These are phyloP conservation scores for Murraya koenigii DNA, from an alignment of 345 rosid species.

Conservation along the genomic window DNA sequence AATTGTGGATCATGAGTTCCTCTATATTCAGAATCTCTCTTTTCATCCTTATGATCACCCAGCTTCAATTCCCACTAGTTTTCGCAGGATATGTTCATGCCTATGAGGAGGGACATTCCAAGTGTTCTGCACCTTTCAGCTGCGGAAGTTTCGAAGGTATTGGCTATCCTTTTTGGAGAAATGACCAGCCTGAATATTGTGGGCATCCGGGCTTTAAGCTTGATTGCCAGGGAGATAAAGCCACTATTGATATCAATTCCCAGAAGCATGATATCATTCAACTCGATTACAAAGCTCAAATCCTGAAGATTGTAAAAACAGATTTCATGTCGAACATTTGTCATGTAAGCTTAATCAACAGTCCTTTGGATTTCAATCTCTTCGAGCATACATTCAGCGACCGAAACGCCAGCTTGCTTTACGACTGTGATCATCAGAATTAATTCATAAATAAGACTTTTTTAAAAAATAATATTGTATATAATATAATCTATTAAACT, in stretches of 20 bases:
- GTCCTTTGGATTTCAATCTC: background rate
- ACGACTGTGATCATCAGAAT: background rate
- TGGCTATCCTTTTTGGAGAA: conserved; percentile 22
- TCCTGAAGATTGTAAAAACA: conserved; percentile 12
- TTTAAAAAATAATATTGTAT: too few relatives aligned
- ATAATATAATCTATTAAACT: too few relatives aligned
- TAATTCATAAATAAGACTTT: too few relatives aligned
- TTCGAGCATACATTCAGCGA: background rate
- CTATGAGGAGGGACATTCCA: background rate
- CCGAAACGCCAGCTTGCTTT: conserved; percentile 1
- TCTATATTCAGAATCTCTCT: background rate
- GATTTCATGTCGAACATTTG: conserved; percentile 1
- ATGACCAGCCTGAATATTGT: conserved; percentile 9
- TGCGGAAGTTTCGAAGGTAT: conserved; percentile 3
- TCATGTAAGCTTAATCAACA: background rate
- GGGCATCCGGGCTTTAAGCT: conserved; percentile 16
- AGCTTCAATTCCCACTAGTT: background rate
- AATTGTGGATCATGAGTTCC: background rate
- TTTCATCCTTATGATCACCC: background rate
- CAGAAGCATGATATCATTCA: conserved; percentile 4
- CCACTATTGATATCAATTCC: background rate
- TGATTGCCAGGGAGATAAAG: conserved; percentile 5
- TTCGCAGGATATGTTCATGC: background rate
- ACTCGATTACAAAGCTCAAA: background rate
- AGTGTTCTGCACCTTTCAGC: background rate